Base-by-base conservation (phyloP, 1,139 yeast species). In the Yamadazyma sp. region DNA sequence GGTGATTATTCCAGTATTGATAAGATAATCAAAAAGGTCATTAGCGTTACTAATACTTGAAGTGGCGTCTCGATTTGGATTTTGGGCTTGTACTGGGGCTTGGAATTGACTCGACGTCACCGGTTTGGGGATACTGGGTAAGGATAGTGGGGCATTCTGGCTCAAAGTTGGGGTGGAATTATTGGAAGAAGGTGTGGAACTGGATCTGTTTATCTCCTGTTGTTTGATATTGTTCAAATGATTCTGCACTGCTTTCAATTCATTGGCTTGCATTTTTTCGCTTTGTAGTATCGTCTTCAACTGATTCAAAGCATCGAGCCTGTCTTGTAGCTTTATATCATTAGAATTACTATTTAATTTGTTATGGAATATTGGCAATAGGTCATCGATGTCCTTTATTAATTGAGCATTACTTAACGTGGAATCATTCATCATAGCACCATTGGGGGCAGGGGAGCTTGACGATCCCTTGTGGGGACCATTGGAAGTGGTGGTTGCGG, bases 241-340 rank as follows among this genome's bases (percentile, higher is more conserved):
- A 17, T 54, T 51, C 46, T 67, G 73, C 8, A 71, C 67, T 1
- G 72, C 72, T 33, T 55, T 55, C 36, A 77, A 61, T 42, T 77
- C 79, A 18, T 62, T 59, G 8, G 58, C 55, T 27, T 66, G 69
- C 60, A 77, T 70, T 10, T 55, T 53, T 44, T 61, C 71, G 46
- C 55, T 64, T 12, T 57, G 56, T 38, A 77, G 58, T 25, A 77
- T 62, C 11, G 43, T 46, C 30, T 66, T 63, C 40, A 78, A 61
- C 46, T 76, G 75, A 31, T 58, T 60, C 46, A 78, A 66, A 2
- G 79, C 76, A 37, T 66, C 64, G 41, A 63, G 64, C 33, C 71
- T 56, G 26, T 64, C 74, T 27, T 49, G 55, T 16, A 67, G 54
- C 55, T 64, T 61, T 33, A 59, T 31, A 58, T 77, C 69, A n/a